Evolutionary conservation across 140 eudicot species (phyloP).

Genomic region (Erigeron philadelphicus): DNA sequence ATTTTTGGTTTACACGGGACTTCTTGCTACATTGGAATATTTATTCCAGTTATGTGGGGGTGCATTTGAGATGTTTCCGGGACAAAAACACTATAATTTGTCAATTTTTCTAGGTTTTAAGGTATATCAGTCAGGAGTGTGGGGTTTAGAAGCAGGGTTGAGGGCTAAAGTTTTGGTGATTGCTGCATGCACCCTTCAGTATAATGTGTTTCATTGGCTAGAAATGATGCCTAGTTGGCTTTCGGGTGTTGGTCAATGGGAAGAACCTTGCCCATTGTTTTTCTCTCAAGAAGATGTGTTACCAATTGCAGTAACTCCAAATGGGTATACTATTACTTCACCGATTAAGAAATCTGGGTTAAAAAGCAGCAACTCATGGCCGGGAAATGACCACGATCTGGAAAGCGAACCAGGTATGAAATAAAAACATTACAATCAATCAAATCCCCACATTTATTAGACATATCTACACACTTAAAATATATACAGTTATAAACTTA

Average conservation of each 20-base stretch:
- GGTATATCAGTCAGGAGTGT: slow-evolving; percentile 53
- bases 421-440: background rate
- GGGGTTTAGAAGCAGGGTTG: slow-evolving; percentile 90
- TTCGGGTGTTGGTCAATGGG: slow-evolving; percentile 53
- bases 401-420: slow-evolving; percentile 28
- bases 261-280: slow-evolving; percentile 92
- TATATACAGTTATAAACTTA: background rate
- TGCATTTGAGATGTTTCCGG: slow-evolving; percentile 80
- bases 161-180: slow-evolving; percentile 80
- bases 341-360: slow-evolving; percentile 34
- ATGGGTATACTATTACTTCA: slow-evolving; percentile 38
- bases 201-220: slow-evolving; percentile 89
- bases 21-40: slow-evolving; percentile 64
- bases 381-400: slow-evolving; percentile 40
- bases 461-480: background rate
- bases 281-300: slow-evolving; percentile 59
- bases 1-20: slow-evolving; percentile 73
- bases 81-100: slow-evolving; percentile 55
- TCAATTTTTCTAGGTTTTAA: slow-evolving; percentile 72
- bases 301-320: slow-evolving; percentile 35
- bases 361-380: slow-evolving; percentile 55
- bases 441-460: background rate
- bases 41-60: slow-evolving; percentile 91
- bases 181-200: slow-evolving; percentile 86
- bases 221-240: slow-evolving; percentile 67